Evolutionary conservation across 2,329 filamentous ascomycete genomes (phyloP), one percentile per base, ranked within the genome.

Genomic region (Colletotrichum lupini): DNA sequence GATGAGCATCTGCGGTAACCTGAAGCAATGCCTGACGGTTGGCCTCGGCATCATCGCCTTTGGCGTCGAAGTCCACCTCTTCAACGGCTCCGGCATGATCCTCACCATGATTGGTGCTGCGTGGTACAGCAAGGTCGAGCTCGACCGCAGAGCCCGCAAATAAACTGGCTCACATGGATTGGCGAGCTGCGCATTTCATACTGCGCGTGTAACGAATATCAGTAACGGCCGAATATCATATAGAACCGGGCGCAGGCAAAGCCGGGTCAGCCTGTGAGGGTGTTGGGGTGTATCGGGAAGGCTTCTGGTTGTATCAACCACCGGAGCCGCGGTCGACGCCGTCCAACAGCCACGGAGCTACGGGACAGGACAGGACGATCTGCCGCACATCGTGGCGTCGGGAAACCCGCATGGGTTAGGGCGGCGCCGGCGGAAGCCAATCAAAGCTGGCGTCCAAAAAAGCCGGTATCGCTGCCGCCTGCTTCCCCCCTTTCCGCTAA

Each of bases 1-100:
- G 49, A 90, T 91, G 86, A 89, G 88, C 7, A 87, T 91, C 5
- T 89, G 88, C 73, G 88, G 87, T 67, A 90, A 90, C 77, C 81
- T 90, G 70, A 90, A 90, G 82, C 88, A 90, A 78, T 87, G 87
- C 74, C 79, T 90, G 56, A 90, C 88, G 1, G 87, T 90, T 14
- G 80, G 88, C 46, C 80, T 90, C 35, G 88, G 87, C 58, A 88
- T 90, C 53, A 80, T 86, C 60, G 81, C 89, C 62, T 90, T 89
- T 78, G 83, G 87, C 61, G 83, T 89, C 75, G 81, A 81, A 30
- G 83, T 90, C 32, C 86, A 85, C 76, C 79, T 83, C 75, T 83
- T 84, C 76, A 91, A 91, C 78, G 88, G 88, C n/a, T 76, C 87
- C 16, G 89, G 87, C 56, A 90, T 90, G 86, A 76, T 82, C 26